Evolutionary conservation across 2,329 filamentous ascomycete genomes (phyloP), one percentile per base, ranked within the genome.

Genomic region (Penicillium sp.): DNA sequence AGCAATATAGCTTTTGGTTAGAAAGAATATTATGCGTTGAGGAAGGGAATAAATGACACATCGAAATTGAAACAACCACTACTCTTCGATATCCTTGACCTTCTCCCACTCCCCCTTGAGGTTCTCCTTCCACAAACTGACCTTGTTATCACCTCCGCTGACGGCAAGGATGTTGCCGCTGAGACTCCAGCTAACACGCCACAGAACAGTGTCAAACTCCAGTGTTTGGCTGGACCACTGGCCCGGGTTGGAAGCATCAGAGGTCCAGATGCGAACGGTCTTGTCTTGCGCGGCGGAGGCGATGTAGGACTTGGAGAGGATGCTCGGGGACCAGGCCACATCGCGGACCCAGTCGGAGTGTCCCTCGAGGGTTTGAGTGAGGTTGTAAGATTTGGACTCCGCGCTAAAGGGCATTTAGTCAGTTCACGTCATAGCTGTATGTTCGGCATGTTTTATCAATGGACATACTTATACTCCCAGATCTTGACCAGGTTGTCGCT

Each of bases 61-160:
- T 43, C 46, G 43, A 44, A 53, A 47, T 51, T 32, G 13, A 32
- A 52, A 51, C 34, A 50, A 47, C 35, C 22, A 51, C 55, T 63
- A 95, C 74, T 95, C 88, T 69, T 95, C 91, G 67, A 98, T 90
- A 52, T 88, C 89, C 80, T 95, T 96, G 58, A 97, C 88, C 64
- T 87, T 88, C 72, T 97, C 90, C 93, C 93, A 98, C 66, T 95
- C 88, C 48, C 93, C 93, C 68, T 86, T 87, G 61, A 98, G 75
- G 68, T 95, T 95, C 79, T 98, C 93, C 79, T 97, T 98, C 91
- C 91, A 98, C 69, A 98, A 72, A 47, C 85, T 94, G 49, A 98
- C 90, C 74, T 94, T 90, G 77, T 98, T 98, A 72, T 98, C 91
- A 24, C 86, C 88, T 34, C 88, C 88, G 66, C 87, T 93, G 55